A percentile compares a stretch with the other conserved stretches of the same genome.
Conservation (phyloP, 78 protist species). For the Dictyostelium discoideum region dicty_2.7 NC_007090.3:3364001-3364500, state of each 20-base stretch:
- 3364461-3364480: background rate
- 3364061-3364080: background rate
- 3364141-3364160: slow-evolving; percentile 76
- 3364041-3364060: slow-evolving; percentile 64
- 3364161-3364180: slow-evolving; percentile 56
- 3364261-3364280: background rate
- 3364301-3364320: background rate
- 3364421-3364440: background rate
- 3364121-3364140: slow-evolving; percentile 69
- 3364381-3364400: background rate
- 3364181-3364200: slow-evolving; percentile 1
- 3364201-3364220: slow-evolving; percentile 58
- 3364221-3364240: background rate
- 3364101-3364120: slow-evolving; percentile 40
- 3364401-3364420: background rate
- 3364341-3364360: background rate
- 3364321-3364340: background rate
- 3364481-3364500: too few species aligned
- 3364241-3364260: background rate
- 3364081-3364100: background rate
- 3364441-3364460: background rate
- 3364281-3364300: background rate
- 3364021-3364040: slow-evolving; percentile 61
- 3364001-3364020: slow-evolving; percentile 77
- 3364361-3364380: background rate